These are phyloP conservation scores for Colletotrichum sp. DNA, from an alignment of 2,329 filamentous ascomycete species.

Conservation along the genomic window DNA sequence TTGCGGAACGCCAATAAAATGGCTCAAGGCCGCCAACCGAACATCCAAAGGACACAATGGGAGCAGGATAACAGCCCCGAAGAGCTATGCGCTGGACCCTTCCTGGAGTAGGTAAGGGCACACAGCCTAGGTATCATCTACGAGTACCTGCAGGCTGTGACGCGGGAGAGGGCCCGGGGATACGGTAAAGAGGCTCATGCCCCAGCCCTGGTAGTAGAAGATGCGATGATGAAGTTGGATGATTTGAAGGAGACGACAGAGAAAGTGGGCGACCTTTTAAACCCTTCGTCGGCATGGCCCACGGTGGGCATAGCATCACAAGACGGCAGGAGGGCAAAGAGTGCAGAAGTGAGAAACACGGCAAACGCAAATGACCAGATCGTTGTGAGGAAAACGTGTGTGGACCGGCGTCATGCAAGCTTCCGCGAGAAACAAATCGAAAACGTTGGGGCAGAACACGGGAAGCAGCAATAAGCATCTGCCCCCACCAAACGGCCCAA, in stretches of 20 bases:
- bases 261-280: not conserved
- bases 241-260: not conserved
- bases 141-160: not conserved
- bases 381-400: not conserved
- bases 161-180: not conserved
- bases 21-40: not conserved
- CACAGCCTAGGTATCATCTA: not conserved
- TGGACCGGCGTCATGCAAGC: accelerated
- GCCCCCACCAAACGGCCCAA: not conserved
- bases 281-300: not conserved
- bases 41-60: not conserved
- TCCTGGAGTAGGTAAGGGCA: too few relatives aligned
- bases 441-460: not conserved
- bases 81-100: not conserved
- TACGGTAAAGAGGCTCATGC: not conserved
- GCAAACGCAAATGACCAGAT: not conserved
- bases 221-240: not conserved
- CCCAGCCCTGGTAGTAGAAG: not conserved
- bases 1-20: not conserved
- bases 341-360: not conserved
- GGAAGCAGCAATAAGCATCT: not conserved
- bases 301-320: not conserved
- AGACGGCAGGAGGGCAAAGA: not conserved
- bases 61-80: not conserved
- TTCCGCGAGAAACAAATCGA: not conserved